Conservation (phyloP, 495 filamentous ascomycete species). For the Neurospora pannonica region DNA sequence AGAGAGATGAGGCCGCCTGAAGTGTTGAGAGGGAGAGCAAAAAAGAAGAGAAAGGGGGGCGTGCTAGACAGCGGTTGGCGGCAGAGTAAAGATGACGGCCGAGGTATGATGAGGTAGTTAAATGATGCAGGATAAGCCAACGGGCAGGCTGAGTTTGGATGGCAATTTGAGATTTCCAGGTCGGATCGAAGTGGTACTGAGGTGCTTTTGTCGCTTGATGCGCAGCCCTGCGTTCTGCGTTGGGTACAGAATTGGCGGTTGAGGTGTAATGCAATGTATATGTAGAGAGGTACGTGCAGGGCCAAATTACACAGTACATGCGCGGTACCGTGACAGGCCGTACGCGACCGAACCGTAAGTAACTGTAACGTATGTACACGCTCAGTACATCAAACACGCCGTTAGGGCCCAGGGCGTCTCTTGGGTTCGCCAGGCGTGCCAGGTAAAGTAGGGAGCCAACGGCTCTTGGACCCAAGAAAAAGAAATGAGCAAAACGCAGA, state of each 20-base stretch:
- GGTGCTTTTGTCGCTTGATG: neutral
- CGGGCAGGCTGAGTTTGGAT: neutral
- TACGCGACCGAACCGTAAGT: neutral
- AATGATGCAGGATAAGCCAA: neutral
- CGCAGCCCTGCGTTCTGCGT: neutral
- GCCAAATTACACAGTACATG: neutral
- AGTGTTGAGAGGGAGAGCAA: neutral
- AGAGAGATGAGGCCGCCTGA: neutral
- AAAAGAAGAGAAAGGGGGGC: neutral
- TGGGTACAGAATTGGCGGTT: neutral
- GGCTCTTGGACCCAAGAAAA: neutral
- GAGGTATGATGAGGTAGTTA: neutral
- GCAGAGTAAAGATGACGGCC: neutral
- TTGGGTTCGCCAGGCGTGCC: neutral
- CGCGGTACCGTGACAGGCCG: neutral
- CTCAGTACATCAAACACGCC: neutral
- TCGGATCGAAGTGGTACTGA: neutral
- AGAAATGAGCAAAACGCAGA: neutral
- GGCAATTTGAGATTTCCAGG: neutral
- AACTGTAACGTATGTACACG: neutral
- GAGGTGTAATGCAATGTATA: neutral
- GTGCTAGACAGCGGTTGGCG: neutral
- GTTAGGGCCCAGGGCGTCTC: neutral
- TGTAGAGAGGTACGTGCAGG: neutral
- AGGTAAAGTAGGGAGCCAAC: neutral